Conservation (phyloP, 2,329 filamentous ascomycete genomes). For the Neofusicoccum cordaticola region DNA sequence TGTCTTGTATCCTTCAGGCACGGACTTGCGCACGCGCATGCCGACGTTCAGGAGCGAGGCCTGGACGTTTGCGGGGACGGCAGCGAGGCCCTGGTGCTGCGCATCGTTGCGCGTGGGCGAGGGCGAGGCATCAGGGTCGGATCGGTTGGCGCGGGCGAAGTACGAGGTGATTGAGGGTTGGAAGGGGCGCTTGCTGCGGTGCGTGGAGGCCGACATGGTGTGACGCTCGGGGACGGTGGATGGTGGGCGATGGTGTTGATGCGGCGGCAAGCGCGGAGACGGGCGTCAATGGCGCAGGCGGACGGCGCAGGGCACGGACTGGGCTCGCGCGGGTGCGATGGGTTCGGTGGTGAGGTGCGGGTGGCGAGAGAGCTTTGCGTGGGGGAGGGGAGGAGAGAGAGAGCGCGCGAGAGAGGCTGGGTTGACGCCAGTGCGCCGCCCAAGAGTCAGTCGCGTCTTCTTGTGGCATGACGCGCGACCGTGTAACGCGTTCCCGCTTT, state of each 20-base stretch:
- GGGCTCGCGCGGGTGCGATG: not conserved
- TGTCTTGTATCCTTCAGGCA: constrained; percentile 93
- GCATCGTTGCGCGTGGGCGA: not conserved
- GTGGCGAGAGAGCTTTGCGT: not conserved
- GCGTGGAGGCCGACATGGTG: constrained; percentile 22
- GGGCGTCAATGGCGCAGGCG: not conserved
- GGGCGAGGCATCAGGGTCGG: constrained; percentile 12
- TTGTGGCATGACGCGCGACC: not conserved
- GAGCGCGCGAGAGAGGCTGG: not conserved
- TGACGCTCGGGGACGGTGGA: not conserved
- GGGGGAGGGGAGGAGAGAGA: not conserved
- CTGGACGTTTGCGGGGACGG: constrained; percentile 66
- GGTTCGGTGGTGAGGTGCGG: not conserved
- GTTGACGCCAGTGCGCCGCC: not conserved
- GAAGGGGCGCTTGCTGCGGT: constrained; percentile 43
- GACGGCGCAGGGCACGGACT: not conserved
- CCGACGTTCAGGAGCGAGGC: constrained; percentile 85
- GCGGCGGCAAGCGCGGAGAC: not conserved
- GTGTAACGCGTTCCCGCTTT: not conserved
- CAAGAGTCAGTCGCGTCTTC: constrained; percentile 5
- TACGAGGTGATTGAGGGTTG: constrained; percentile 46
- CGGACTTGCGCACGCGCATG: constrained; percentile 90
- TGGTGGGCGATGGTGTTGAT: not conserved
- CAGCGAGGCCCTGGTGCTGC: constrained; percentile 19
- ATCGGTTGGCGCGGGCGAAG: constrained; percentile 33